Base-by-base conservation (phyloP, 1,139 yeast species). In the Magnusiomyces ingens region DNA sequence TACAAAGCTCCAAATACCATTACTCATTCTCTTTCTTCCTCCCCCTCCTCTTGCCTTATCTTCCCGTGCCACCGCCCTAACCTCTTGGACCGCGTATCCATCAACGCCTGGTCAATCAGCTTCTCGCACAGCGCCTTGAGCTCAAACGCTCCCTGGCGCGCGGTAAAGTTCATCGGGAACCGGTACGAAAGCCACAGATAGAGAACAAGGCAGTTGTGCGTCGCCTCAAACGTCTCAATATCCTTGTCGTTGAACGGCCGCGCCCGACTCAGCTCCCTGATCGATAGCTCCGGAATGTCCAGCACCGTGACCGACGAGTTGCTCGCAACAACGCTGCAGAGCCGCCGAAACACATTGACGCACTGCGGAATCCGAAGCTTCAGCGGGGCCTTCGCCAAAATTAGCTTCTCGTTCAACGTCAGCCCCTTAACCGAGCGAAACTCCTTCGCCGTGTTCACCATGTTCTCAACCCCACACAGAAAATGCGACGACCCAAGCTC, bases 121-220 rank as follows among this genome's bases (percentile, higher is more conserved):
- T 50, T 57, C 56, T 70, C 72, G 50, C 72, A 69, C 21, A 67
- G 57, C 15, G 56, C 58, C 40, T 85, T 85, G 61, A 88, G 69
- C 55, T 85, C 87, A 44, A 70, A 69, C 0, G 96, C 95, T 51
- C 90, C 80, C 56, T 84, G 86, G 32, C 81, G 75, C 65, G 89
- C 96, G 11, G 85, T 78, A 62, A 90, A 86, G 52, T 83, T 75
- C 41, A 84, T 81, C 0, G 97, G 96, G 74, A 86, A 91, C 64
- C 97, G 63, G 65, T 88, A 93, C 57, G 88, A 78, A 58, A 93
- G 74, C 99, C 99, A 93, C 67, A 89, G 72, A 65, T 81, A 91
- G 13, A 88, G 71, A 59, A 84, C 76, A 22, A 88, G 75, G 49
- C 81, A 71, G 59, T 81, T 79, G 70, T 93, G 96, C 58, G 85